A percentile compares a stretch with the other conserved stretches of the same genome.
phyloP scores from a whole-genome alignment of 2,329 filamentous ascomycete genomes.

The Lanzia echinophila region DNA sequence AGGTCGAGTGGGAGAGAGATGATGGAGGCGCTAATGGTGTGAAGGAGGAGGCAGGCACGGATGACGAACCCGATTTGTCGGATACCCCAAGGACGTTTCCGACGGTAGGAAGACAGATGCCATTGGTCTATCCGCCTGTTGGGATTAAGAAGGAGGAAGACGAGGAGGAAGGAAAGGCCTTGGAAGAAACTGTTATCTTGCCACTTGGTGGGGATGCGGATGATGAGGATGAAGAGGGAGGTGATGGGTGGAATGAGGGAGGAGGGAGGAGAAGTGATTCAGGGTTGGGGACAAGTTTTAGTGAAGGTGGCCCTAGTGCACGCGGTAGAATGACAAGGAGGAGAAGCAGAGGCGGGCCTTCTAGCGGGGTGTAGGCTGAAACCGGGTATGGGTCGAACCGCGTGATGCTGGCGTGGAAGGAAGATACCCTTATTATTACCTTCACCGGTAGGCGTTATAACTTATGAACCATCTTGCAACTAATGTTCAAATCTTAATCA shows the following conservation, averaged over 20 bases:
- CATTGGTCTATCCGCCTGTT: constrained; percentile 35
- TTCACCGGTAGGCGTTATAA: too few species aligned
- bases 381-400: too few species aligned
- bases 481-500: too few species aligned
- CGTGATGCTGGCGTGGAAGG: too few species aligned
- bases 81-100: constrained; percentile 41
- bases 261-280: constrained; percentile 36
- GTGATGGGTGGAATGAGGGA: constrained; percentile 23
- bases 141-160: constrained; percentile 27
- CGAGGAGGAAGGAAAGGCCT: constrained; percentile 24
- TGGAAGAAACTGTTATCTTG: constrained; percentile 23
- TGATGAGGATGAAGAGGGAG: constrained; percentile 43
- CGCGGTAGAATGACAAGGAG: constrained; percentile 20
- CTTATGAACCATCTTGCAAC: too few species aligned
- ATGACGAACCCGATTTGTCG: constrained; percentile 32
- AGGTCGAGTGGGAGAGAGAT: not conserved
- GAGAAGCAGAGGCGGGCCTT: constrained; percentile 11
- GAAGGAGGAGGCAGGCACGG: constrained; percentile 15
- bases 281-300: constrained; percentile 49
- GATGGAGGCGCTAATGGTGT: constrained; percentile 5
- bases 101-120: constrained; percentile 36
- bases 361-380: not conserved
- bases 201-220: constrained; percentile 38
- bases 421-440: too few species aligned
- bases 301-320: constrained; percentile 31